Evolutionary conservation across 1,139 yeast genomes (phyloP).

Genomic region (Yamadazyma jaroonii): DNA sequence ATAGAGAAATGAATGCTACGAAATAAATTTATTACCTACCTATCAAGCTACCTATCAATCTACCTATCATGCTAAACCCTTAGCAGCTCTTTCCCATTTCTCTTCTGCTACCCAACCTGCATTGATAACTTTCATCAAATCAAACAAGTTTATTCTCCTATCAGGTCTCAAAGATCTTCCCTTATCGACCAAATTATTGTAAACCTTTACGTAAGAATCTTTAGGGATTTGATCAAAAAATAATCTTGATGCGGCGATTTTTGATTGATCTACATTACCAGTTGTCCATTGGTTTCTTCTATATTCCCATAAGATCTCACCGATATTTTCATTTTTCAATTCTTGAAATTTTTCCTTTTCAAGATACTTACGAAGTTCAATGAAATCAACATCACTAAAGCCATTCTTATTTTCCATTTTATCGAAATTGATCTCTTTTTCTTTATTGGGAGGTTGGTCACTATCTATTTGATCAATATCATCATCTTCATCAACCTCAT

Average conservation of each 20-base stretch:
- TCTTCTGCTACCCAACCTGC: slow-evolving; percentile 70
- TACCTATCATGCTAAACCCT: slow-evolving; percentile 42
- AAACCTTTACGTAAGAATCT: slow-evolving; percentile 55
- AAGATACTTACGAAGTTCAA: slow-evolving; percentile 12
- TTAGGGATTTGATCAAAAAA: slow-evolving; percentile 38
- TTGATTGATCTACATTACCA: slow-evolving; percentile 14
- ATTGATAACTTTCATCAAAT: slow-evolving; percentile 57
- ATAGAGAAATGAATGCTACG: no score
- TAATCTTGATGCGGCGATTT: slow-evolving; percentile 20
- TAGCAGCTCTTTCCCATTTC: slow-evolving; percentile 60
- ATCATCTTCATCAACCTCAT: slow-evolving; percentile 2
- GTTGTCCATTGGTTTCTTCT: slow-evolving; percentile 59
- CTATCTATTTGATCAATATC: neutral
- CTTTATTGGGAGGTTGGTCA: slow-evolving; percentile 7
- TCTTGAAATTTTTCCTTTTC: slow-evolving; percentile 20
- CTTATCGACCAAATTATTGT: slow-evolving; percentile 55
- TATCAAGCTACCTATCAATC: no score
- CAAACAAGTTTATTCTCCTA: slow-evolving; percentile 57
- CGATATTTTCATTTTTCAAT: slow-evolving; percentile 23
- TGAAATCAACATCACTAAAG: slow-evolving; percentile 13
- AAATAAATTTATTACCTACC: neutral
- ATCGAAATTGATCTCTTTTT: neutral
- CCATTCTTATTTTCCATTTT: neutral
- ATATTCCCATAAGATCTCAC: slow-evolving; percentile 56
- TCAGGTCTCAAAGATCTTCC: slow-evolving; percentile 48